These are phyloP conservation scores for Beauveria scarabaeidicola DNA, from an alignment of 2,329 filamentous ascomycete species.

Conservation along the genomic window DNA sequence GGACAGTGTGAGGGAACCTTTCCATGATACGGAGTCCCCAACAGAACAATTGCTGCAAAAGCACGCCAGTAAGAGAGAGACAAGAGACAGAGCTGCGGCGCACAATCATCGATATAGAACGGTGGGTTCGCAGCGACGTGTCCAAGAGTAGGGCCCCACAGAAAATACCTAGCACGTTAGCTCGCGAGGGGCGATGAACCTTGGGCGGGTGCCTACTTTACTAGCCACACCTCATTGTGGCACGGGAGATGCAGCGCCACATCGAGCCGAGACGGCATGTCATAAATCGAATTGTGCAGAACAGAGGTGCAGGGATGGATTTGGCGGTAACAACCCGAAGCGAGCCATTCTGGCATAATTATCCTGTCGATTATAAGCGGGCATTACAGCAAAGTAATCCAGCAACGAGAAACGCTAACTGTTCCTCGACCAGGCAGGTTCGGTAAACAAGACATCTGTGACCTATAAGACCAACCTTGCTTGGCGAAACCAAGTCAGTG, in stretches of 20 bases:
- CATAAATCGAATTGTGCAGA: background rate
- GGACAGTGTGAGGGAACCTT: background rate
- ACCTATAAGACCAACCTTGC: background rate
- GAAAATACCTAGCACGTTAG: background rate
- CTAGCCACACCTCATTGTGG: background rate
- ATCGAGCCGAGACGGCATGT: background rate
- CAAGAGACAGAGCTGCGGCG: background rate
- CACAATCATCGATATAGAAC: background rate
- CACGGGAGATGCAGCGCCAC: background rate
- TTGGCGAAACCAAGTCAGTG: background rate
- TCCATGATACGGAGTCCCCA: background rate
- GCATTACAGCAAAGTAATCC: background rate
- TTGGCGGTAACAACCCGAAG: background rate
- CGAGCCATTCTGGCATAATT: background rate
- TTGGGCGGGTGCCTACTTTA: background rate
- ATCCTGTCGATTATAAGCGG: background rate
- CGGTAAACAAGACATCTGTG: background rate
- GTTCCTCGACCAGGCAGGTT: background rate
- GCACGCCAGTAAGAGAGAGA: background rate
- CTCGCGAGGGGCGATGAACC: background rate
- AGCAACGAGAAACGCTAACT: background rate
- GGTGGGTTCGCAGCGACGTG: constrained; percentile 5
- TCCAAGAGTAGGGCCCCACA: constrained; percentile 1
- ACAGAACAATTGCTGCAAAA: background rate
- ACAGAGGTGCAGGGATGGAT: background rate